A percentile compares a stretch with the other conserved stretches of the same genome.
phyloP scores from a whole-genome alignment of 306 rosid species.

The Pyrus communis region DNA sequence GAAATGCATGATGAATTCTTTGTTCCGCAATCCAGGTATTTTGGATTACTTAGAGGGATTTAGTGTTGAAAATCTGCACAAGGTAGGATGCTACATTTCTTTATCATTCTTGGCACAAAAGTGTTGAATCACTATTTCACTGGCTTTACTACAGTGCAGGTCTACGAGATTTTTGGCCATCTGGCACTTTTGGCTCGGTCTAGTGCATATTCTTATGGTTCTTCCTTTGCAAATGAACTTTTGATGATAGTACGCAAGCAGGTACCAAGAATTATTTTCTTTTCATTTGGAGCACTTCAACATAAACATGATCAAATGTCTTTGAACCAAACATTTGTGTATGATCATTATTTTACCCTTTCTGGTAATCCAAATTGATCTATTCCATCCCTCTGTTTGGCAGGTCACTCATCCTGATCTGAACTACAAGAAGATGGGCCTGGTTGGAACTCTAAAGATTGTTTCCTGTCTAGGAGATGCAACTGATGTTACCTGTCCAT shows the following conservation, averaged over 20 bases:
- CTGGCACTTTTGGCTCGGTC: slow-evolving; percentile 27
- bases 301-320: neutral
- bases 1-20: neutral
- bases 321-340: neutral
- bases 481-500: slow-evolving; percentile 4
- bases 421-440: slow-evolving; percentile 38
- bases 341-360: neutral
- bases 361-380: neutral
- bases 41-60: slow-evolving; percentile 41
- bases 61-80: slow-evolving; percentile 30
- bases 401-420: slow-evolving; percentile 32
- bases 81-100: slow-evolving; percentile 16
- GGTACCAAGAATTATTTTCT: slow-evolving; percentile 9
- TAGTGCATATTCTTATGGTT: slow-evolving; percentile 15
- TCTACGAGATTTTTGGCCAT: slow-evolving; percentile 37
- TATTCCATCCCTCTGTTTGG: neutral
- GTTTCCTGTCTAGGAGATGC: slow-evolving; percentile 33
- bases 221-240: slow-evolving; percentile 33
- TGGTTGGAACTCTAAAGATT: slow-evolving; percentile 32
- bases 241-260: slow-evolving; percentile 36
- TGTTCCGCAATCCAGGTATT: slow-evolving; percentile 21
- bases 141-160: slow-evolving; percentile 17
- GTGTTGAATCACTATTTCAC: slow-evolving; percentile 3
- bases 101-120: neutral
- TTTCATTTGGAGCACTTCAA: neutral